Evolutionary conservation across 805 yeast genomes (phyloP), one percentile per base, ranked within the genome.

Genomic region (Vanderwaltozyma verrucispora): DNA sequence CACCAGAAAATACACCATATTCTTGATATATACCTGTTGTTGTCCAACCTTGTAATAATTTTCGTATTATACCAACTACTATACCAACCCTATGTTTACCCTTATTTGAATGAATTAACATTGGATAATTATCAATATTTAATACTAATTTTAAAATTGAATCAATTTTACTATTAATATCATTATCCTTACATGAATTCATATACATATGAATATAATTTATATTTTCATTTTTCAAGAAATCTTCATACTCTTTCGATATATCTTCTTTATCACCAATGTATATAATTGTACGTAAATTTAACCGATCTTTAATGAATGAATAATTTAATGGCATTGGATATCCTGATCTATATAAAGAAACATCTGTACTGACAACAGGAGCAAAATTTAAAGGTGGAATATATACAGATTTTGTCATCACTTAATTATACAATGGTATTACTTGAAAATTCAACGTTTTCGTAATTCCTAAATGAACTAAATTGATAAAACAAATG

Each of bases 81-180:
- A 92, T 88, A 0, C 97, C 97, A 2, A 86, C 88, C 30, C 98
- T 63, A 56, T 89, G 98, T 58, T 92, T 92, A n/a, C 98, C 98
- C 63, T 89, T 89, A 59, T 92, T 86, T 3, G 96, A 86, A 57
- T 92, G 97, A 11, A 89, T 73, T 39, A 89, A 65, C 11, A 89
- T 75, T 1, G 98, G 98, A 54, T 81, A 85, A 55, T 87, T 87
- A 12, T 77, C 74, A 33, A 67, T 67, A 49, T 80, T 72, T 24
- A 77, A 54, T 34, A 82, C 65, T 27, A 80, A 50, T 39, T 71
- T 65, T 30, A 82, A 62, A 1, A 84, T 78, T 17, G 60, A 54
- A 18, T 74, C 65, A 40, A 87, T 69, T 2, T 79, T 72, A 5
- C 65, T 65, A 3, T 77, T 72, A 45, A 69, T 63, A 53, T 79